These are phyloP conservation scores for Parastagonospora nodorum DNA, from an alignment of 2,329 filamentous ascomycete species.

Conservation along the genomic window DNA sequence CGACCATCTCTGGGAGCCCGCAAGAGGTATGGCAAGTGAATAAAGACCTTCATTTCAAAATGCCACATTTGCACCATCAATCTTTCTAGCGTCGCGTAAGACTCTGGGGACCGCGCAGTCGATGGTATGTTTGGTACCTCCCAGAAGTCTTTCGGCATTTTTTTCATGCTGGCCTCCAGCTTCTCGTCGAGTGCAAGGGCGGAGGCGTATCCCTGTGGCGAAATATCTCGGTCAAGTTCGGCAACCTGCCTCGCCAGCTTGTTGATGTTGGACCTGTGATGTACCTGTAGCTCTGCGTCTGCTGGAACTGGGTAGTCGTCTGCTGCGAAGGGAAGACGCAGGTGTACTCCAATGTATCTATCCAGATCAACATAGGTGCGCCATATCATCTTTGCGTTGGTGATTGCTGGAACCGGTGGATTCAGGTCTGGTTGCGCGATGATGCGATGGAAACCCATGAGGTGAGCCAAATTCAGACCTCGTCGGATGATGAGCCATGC, in stretches of 20 bases:
- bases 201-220: slow-evolving; percentile 37
- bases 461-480: slow-evolving; percentile 41
- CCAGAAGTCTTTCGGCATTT: slow-evolving; percentile 42
- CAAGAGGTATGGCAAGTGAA: slow-evolving; percentile 42
- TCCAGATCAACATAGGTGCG: slow-evolving; percentile 38
- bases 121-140: slow-evolving; percentile 43
- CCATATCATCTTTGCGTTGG: slow-evolving; percentile 37
- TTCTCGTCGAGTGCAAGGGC: slow-evolving; percentile 41
- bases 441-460: slow-evolving; percentile 46
- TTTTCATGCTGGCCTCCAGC: slow-evolving; percentile 35
- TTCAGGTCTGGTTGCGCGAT: slow-evolving; percentile 24
- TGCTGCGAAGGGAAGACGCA: slow-evolving; percentile 41
- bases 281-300: slow-evolving; percentile 21
- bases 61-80: slow-evolving; percentile 44
- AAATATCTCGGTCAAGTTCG: slow-evolving; percentile 37
- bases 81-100: slow-evolving; percentile 31
- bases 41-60: slow-evolving; percentile 43
- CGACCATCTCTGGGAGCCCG: slow-evolving; percentile 36
- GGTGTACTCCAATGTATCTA: slow-evolving; percentile 39
- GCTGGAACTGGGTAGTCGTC: slow-evolving; percentile 36
- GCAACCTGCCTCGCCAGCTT: slow-evolving; percentile 29
- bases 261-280: slow-evolving; percentile 33
- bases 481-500: slow-evolving; percentile 41
- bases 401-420: slow-evolving; percentile 31
- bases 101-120: slow-evolving; percentile 38